These are phyloP conservation scores for Lactarius trivialis DNA, from an alignment of 768 basidiomycete species.

Conservation along the genomic window DNA sequence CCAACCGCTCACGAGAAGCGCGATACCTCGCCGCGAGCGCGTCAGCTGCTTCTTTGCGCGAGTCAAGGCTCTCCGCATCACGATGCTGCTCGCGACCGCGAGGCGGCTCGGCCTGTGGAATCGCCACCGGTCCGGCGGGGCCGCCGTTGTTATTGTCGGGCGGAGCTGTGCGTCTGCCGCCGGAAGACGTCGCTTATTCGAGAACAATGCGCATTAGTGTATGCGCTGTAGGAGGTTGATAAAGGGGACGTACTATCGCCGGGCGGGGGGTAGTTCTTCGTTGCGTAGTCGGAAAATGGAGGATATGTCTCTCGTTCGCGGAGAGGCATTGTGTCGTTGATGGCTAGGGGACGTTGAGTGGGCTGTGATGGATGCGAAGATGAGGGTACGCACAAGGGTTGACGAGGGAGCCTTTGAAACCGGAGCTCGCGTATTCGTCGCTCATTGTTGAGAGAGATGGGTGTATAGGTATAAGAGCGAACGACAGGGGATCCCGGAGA, in stretches of 20 bases:
- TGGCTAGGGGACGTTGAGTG: not conserved
- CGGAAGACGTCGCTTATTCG: constrained; percentile 18
- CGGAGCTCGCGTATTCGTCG: constrained; percentile 24
- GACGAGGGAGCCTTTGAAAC: constrained; percentile 20
- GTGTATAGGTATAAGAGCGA: not conserved
- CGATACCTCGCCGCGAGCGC: constrained; percentile 20
- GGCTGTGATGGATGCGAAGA: no score
- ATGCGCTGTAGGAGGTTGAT: not conserved
- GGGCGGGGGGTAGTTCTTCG: constrained; percentile 22
- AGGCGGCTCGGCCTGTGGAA: not conserved
- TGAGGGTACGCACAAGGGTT: constrained; percentile 11
- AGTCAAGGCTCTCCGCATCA: constrained; percentile 20
- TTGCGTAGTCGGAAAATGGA: constrained; percentile 17
- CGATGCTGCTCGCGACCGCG: constrained; percentile 1
- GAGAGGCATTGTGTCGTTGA: constrained; percentile 1
- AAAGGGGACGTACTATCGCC: constrained; percentile 18
- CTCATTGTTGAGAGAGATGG: constrained; percentile 7
- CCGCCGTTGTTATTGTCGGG: not conserved
- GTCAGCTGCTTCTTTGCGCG: constrained; percentile 20
- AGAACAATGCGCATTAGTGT: not conserved
- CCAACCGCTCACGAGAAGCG: constrained; percentile 16
- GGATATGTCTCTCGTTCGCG: constrained; percentile 8
- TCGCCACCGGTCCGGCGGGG: not conserved
- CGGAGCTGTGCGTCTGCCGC: constrained; percentile 16
- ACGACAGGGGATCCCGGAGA: not conserved